Evolutionary conservation across 2,329 filamentous ascomycete species (phyloP).

Genomic region (Xylaria sp.): DNA sequence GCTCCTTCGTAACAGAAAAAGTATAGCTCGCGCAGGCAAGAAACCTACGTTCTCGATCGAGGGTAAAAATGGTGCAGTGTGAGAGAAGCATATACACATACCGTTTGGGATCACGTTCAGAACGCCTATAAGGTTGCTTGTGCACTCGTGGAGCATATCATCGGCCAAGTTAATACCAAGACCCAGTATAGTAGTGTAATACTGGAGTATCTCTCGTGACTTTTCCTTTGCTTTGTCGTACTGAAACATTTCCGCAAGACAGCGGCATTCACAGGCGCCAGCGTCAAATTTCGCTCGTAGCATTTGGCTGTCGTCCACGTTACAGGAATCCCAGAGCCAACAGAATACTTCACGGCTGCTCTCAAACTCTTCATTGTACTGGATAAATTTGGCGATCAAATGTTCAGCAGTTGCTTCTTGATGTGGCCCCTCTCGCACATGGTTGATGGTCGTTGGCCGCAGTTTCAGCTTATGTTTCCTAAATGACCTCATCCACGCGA

Average conservation of each 20-base stretch:
- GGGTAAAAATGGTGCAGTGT: not conserved
- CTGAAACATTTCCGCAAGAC: not conserved
- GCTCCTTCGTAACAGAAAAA: not conserved
- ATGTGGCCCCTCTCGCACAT: not conserved
- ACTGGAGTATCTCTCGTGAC: slow-evolving; percentile 1
- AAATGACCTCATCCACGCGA: slow-evolving; percentile 2
- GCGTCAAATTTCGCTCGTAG: slow-evolving; percentile 1
- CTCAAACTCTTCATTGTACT: not conserved
- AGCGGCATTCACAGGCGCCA: not conserved
- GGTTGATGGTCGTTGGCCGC: not conserved
- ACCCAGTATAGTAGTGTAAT: slow-evolving; percentile 3
- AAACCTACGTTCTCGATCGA: not conserved
- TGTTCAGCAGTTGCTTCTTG: not conserved
- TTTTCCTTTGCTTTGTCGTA: not conserved
- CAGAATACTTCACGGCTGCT: not conserved
- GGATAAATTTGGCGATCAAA: not conserved
- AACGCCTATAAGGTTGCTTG: not conserved
- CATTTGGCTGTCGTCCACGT: slow-evolving; percentile 2
- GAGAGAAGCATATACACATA: not conserved
- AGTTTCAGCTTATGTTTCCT: slow-evolving; percentile 1
- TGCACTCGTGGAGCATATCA: not conserved
- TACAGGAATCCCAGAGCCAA: slow-evolving; percentile 9
- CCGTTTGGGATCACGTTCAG: not conserved
- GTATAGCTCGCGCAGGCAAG: not conserved
- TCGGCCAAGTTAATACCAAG: not conserved